phyloP scores from a whole-genome alignment of 148 eudicot species.

The Cornus controversa region DNA sequence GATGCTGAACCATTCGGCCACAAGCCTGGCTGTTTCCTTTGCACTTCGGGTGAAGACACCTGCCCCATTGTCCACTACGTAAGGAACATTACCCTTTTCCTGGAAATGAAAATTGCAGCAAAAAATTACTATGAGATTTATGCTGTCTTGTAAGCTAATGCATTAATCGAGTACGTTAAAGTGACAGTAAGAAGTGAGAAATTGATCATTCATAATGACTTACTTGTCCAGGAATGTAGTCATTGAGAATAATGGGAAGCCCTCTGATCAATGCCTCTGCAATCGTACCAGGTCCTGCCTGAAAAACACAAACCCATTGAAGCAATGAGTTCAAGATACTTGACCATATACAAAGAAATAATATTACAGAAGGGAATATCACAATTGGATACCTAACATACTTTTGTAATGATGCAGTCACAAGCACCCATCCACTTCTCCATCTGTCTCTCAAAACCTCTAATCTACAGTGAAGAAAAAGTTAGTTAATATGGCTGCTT shows the following conservation, averaged over 20 bases:
- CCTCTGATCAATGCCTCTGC: conserved; percentile 97
- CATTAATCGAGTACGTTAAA: background rate
- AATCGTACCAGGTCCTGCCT: conserved; percentile 99
- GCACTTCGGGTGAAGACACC: conserved; percentile 91
- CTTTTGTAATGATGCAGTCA: conserved; percentile 96
- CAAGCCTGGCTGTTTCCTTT: conserved; percentile 75
- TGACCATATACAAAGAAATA: background rate
- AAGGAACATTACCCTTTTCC: conserved; percentile 97
- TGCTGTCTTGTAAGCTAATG: background rate
- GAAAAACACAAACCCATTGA: conserved; percentile 16
- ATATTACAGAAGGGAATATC: background rate
- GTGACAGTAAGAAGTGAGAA: no score
- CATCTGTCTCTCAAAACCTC: conserved; percentile 93
- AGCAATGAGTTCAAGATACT: background rate
- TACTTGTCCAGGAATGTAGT: conserved; percentile 97
- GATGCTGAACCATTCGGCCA: conserved; percentile 86
- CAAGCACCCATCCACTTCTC: conserved; percentile 99
- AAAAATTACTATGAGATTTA: background rate
- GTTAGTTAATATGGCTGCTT: background rate
- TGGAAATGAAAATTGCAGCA: conserved; percentile 19
- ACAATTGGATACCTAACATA: conserved; percentile 14
- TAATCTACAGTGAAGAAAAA: conserved; percentile 37
- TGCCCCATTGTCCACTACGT: conserved; percentile 89
- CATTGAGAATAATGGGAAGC: conserved; percentile 94
- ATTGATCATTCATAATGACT: conserved; percentile 20